phyloP scores from a whole-genome alignment of 805 yeast genomes.

The Candida xyloterini region DNA sequence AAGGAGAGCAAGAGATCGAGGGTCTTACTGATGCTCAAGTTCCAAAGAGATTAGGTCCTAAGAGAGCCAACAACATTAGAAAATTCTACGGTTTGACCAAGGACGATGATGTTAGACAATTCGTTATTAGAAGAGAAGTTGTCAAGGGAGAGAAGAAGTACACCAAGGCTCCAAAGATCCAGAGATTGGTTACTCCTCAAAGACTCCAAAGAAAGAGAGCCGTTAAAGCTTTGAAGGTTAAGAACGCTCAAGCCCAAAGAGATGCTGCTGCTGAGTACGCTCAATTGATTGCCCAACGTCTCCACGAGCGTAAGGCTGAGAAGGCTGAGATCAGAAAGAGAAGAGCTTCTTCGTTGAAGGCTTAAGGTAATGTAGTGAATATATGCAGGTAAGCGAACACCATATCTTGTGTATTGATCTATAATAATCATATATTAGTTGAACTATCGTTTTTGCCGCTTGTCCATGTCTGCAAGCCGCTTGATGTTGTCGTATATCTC shows the following conservation, averaged over 20 bases:
- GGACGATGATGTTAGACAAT: constrained; percentile 87
- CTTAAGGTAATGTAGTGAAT: constrained; percentile 42
- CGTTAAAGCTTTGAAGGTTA: constrained; percentile 87
- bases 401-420: constrained; percentile 4
- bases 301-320: constrained; percentile 97
- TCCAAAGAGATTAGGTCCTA: constrained; percentile 99
- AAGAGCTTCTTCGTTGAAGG: constrained; percentile 98
- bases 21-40: constrained; percentile 93
- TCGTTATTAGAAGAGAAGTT: constrained; percentile 97
- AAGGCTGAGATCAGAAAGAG: constrained; percentile 98
- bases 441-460: constrained; percentile 7
- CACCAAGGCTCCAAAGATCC: constrained; percentile 99
- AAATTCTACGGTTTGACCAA: constrained; percentile 97
- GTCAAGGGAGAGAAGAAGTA: constrained; percentile 97
- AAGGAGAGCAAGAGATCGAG: constrained; percentile 93
- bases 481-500: constrained; percentile 65
- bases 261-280: constrained; percentile 99
- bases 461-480: constrained; percentile 27
- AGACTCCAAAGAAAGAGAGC: constrained; percentile 99
- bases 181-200: constrained; percentile 99
- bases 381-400: constrained; percentile 10
- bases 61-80: constrained; percentile 99
- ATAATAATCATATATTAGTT: constrained; percentile 7
- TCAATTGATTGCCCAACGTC: constrained; percentile 96
- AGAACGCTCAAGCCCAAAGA: constrained; percentile 98